A percentile compares a stretch with the other conserved stretches of the same genome.
Evolutionary conservation across 768 basidiomycete species (phyloP).

Genomic region (Cyathus striatus): DNA sequence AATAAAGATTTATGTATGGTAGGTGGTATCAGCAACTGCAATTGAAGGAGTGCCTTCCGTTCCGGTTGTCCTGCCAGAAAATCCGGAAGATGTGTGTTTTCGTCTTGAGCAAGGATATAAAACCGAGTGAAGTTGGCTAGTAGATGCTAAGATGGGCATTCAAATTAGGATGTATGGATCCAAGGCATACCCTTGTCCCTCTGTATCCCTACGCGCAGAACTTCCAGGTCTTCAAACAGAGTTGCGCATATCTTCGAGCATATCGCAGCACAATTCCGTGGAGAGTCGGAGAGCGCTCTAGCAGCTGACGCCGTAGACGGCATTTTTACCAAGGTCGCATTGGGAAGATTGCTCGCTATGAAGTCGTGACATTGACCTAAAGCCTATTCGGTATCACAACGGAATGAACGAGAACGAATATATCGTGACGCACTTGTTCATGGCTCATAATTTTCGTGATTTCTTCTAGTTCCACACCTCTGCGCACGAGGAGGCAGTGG

Average conservation of each 20-base stretch:
- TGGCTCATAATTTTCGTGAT: conserved; percentile 67
- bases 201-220: conserved; percentile 62
- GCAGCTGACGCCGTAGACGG: conserved; percentile 75
- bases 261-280: conserved; percentile 60
- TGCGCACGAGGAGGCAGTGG: conserved; percentile 64
- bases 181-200: conserved; percentile 45
- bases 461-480: conserved; percentile 49
- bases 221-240: conserved; percentile 56
- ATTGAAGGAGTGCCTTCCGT: conserved; percentile 26
- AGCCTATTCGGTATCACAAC: conserved; percentile 39
- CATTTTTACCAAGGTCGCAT: conserved; percentile 47
- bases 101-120: conserved; percentile 45
- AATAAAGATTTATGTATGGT: conserved; percentile 5
- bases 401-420: not conserved
- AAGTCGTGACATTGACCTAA: conserved; percentile 75
- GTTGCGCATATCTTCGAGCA: conserved; percentile 62
- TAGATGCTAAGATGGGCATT: not conserved
- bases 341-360: conserved; percentile 46
- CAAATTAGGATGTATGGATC: not conserved
- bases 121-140: conserved; percentile 70
- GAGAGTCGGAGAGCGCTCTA: conserved; percentile 34
- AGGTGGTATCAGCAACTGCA: conserved; percentile 12
- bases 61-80: conserved; percentile 5
- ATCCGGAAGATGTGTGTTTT: conserved; percentile 14
- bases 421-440: conserved; percentile 53